Evolutionary conservation across 371 early-diverging fungal genomes (phyloP).

Genomic region (Apophysomyces variabilis): DNA sequence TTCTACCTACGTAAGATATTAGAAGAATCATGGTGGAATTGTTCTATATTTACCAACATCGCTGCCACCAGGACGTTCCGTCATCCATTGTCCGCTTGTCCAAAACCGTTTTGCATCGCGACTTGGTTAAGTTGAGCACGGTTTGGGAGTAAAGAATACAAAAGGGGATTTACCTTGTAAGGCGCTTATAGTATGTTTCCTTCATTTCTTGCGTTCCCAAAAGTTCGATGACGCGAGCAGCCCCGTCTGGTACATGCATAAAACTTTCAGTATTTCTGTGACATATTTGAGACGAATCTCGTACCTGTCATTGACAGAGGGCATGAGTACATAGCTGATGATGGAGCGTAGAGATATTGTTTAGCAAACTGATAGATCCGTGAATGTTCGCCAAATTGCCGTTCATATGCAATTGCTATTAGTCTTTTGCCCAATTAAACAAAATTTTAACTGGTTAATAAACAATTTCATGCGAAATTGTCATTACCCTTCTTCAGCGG

Average conservation of each 20-base stretch:
- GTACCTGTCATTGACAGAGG: conserved; percentile 73
- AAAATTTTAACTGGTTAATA: background rate
- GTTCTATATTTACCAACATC: conserved; percentile 46
- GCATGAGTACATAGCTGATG: conserved; percentile 61
- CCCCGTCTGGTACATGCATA: conserved; percentile 52
- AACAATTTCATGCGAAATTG: background rate
- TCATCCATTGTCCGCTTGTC: conserved; percentile 82
- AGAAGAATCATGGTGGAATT: background rate
- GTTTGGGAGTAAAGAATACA: background rate
- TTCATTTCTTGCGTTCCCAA: conserved; percentile 59
- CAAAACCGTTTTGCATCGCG: conserved; percentile 63
- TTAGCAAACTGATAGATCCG: conserved; percentile 73
- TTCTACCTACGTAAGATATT: conserved; percentile 8
- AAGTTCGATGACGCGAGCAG: conserved; percentile 63
- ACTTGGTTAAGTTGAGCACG: conserved; percentile 9
- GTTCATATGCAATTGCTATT: conserved; percentile 67
- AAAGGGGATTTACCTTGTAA: conserved; percentile 35
- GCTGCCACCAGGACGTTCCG: conserved; percentile 72
- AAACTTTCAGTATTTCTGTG: background rate
- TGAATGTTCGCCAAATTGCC: conserved; percentile 52
- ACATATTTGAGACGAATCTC: no score
- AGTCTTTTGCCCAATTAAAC: conserved; percentile 29
- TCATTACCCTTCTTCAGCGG: conserved; percentile 62
- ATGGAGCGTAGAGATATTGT: conserved; percentile 61
- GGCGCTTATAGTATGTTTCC: conserved; percentile 37